Evolutionary conservation across 1,284 basidiomycete genomes (phyloP).

Genomic region (Cutaneotrichosporon dermatis): DNA sequence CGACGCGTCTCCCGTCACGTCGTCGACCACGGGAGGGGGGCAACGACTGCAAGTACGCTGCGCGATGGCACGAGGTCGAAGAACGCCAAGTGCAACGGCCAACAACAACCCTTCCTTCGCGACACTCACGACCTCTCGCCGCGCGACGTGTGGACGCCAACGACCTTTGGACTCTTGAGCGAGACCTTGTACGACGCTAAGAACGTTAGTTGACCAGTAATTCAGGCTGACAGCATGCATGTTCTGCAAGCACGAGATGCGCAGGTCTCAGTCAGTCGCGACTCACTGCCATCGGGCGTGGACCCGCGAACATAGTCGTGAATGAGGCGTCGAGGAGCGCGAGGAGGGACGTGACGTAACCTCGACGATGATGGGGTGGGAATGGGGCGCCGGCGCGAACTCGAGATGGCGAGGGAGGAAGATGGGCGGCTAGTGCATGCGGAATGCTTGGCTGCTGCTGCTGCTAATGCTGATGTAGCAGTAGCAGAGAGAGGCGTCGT

Average conservation of each 20-base stretch:
- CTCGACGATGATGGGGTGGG: background rate
- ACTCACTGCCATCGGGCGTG: constrained; percentile 21
- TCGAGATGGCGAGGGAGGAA: background rate
- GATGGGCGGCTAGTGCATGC: too few relatives aligned
- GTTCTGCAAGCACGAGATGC: too few relatives aligned
- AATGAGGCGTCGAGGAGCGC: constrained; percentile 2
- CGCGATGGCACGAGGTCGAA: too few relatives aligned
- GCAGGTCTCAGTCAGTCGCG: too few relatives aligned
- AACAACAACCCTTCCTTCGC: background rate
- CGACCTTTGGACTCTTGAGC: constrained; percentile 51
- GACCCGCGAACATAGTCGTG: constrained; percentile 40
- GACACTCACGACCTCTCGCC: constrained; percentile 62
- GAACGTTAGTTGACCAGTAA: too few relatives aligned
- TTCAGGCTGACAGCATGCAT: too few relatives aligned
- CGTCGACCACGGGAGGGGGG: too few relatives aligned
- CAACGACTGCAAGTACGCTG: too few relatives aligned
- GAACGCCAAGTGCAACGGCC: too few relatives aligned
- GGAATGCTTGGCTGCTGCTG: too few relatives aligned
- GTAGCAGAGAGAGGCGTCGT: too few relatives aligned
- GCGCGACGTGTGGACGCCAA: constrained; percentile 69
- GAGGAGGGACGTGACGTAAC: background rate
- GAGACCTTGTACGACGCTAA: constrained; percentile 39
- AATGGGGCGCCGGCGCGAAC: background rate
- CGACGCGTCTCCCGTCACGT: too few relatives aligned
- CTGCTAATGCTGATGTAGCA: background rate